Base-by-base conservation (phyloP, 2,329 filamentous ascomycete species). In the Didymella arachidicola region DNA sequence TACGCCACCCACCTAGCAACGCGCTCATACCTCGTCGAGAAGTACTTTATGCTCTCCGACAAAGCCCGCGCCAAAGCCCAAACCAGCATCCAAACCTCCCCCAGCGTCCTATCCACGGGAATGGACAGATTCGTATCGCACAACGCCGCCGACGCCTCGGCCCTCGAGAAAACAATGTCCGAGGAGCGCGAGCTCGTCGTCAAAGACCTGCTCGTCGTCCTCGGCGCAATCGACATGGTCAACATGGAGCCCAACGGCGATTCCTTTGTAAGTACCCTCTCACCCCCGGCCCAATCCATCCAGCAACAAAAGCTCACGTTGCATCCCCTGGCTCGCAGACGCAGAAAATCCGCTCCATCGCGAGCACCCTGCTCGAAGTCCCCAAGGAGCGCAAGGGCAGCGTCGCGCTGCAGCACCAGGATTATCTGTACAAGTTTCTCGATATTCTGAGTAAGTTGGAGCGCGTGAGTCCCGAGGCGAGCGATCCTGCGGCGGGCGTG, bases 261-360 rank as follows among this genome's bases (percentile, higher is more conserved):
- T 64, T 87, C 84, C 57, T 86, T 89, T 68, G 86, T 88, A 82
- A 79, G 83, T 81, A 55, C 62, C 22, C 26, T 54, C 27, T 36
- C 63, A 52, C 48, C 22, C 46, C 62, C 12, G 60, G 58, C 47
- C 58, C 57, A 45, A n/a, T n/a, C n/a, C n/a, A n/a, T n/a, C n/a
- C n/a, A n/a, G n/a, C n/a, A n/a, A n/a, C n/a, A n/a, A n/a, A 56
- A 61, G 63, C 72, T 77, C 69, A 76, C 68, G 43, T 22, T 63
- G 65, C 59, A 16, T 61, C 47, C 57, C 65, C 26, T n/a, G 60
- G 2, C 22, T 3, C 55, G 59, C 73, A 87, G 84, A 92, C 91
- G 69, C 87, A 87, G 79, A 96, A 96, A 80, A 91, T 96, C 65
- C 89, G 92, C 10, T 89, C 91, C 71, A 89, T 96, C 38, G 92